Base-by-base conservation (phyloP, 768 basidiomycete genomes). In the Mycena polygramma region DNA sequence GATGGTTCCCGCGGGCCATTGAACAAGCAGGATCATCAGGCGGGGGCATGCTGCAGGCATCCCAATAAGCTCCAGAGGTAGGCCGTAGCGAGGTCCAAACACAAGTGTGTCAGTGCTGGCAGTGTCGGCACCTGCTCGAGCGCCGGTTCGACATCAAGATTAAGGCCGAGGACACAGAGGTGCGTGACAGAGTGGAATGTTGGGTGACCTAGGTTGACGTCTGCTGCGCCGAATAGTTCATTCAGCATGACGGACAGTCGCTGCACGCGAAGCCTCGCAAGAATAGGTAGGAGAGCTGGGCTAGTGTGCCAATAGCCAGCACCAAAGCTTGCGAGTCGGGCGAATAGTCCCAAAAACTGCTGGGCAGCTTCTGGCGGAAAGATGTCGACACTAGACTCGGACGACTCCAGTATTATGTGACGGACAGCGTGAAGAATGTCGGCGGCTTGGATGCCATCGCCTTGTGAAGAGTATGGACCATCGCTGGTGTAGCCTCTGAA, bases 61-160 rank as follows among this genome's bases (percentile, higher is more conserved):
- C 48, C 20, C 5, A 14, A 20, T 4, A 5, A n/a, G n/a, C n/a
- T n/a, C n/a, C n/a, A n/a, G n/a, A n/a, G n/a, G n/a, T n/a, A 52
- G 24, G 36, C 15, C 30, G 2, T 39, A n/a, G 19, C 36, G 19
- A 2, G 49, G 20, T 9, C 14, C 48, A 53, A 30, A 30, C 49
- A 37, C 24, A 63, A n/a, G 26, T 63, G 61, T 3, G 49, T 53
- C n/a, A 63, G 51, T 20, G 22, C 24, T 26, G 61, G 61, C 22
- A 63, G 61, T 8, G 51, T 30, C 9, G 61, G 22, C 19, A 63
- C 2, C 6, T 63, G 15, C 11, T 6, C 15, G 35, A 48, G 43
- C 9, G 43, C 17, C n/a, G n/a, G n/a, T 5, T 51, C 24, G 49
- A 17, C 30, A 15, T 19, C 61, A 22, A 22, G 13, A 2, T 36